Conservation (phyloP, 164 flowering plant genomes). For the Umbellularia californica region DNA sequence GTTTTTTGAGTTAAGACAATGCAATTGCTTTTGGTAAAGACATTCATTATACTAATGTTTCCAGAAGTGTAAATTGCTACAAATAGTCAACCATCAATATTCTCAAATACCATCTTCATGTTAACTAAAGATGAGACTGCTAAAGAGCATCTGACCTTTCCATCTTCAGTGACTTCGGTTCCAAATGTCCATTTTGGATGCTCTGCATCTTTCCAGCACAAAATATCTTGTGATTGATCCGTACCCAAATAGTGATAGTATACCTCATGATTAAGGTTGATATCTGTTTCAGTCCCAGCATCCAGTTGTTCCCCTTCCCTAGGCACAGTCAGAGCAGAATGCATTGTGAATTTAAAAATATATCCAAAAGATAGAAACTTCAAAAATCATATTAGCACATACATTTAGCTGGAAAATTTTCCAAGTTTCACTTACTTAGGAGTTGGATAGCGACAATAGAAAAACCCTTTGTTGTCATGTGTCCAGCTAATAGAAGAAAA, state of each 20-base stretch:
- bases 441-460: conserved; percentile 87
- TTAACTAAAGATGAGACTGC: not conserved
- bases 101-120: not conserved
- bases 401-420: not conserved
- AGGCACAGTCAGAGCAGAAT: conserved; percentile 1
- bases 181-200: conserved; percentile 58
- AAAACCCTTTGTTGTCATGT: conserved; percentile 88
- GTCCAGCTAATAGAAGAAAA: conserved; percentile 86
- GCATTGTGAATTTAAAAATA: conserved; percentile 6
- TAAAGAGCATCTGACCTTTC: conserved; percentile 50
- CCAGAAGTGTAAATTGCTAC: not conserved
- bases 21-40: not conserved
- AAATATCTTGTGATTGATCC: conserved; percentile 80
- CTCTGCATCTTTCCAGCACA: conserved; percentile 87
- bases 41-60: not conserved
- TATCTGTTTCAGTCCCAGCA: conserved; percentile 92
- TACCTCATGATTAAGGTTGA: conserved; percentile 69
- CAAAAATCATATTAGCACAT: not conserved
- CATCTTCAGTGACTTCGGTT: conserved; percentile 76
- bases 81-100: not conserved
- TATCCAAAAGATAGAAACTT: not conserved
- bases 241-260: conserved; percentile 90
- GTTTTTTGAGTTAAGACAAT: not conserved
- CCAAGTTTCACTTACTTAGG: conserved; percentile 57
- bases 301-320: conserved; percentile 70